phyloP scores from a whole-genome alignment of 2,329 filamentous ascomycete species.

The Cladophialophora chaetospira region DNA sequence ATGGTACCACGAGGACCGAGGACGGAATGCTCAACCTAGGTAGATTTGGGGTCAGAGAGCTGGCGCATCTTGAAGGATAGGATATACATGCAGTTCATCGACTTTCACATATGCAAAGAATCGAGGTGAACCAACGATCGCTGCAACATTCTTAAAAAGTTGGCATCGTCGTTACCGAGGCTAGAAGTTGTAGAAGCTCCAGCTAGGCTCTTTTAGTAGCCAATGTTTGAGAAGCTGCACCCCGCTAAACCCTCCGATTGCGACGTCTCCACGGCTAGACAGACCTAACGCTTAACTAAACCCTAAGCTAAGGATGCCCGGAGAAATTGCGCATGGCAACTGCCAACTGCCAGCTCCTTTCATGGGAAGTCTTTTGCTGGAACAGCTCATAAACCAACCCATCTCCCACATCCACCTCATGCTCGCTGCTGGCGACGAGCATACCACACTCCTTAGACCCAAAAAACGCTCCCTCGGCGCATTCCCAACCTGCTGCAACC shows the following conservation, averaged over 20 bases:
- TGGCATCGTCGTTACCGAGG: neutral
- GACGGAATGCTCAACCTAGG: no score
- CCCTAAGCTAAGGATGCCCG: neutral
- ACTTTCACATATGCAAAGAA: no score
- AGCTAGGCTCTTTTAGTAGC: neutral
- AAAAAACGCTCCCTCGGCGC: neutral
- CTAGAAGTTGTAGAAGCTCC: neutral
- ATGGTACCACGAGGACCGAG: no score
- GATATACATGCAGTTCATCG: no score
- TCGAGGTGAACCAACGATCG: no score
- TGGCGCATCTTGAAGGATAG: no score
- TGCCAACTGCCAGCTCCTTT: slow-evolving; percentile 3
- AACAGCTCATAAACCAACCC: neutral
- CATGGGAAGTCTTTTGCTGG: neutral
- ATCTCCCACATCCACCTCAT: neutral
- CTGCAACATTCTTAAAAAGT: no score
- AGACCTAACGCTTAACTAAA: slow-evolving; percentile 8
- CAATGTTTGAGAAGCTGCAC: neutral
- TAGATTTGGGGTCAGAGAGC: no score
- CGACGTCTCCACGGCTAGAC: neutral
- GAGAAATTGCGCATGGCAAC: slow-evolving; percentile 3
- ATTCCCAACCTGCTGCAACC: neutral
- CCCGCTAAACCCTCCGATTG: neutral
- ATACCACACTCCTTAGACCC: neutral
- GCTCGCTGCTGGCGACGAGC: slow-evolving; percentile 1